Evolutionary conservation across 345 rosid species (phyloP), one percentile per base, ranked within the genome.

Genomic region (Acer negundo): DNA sequence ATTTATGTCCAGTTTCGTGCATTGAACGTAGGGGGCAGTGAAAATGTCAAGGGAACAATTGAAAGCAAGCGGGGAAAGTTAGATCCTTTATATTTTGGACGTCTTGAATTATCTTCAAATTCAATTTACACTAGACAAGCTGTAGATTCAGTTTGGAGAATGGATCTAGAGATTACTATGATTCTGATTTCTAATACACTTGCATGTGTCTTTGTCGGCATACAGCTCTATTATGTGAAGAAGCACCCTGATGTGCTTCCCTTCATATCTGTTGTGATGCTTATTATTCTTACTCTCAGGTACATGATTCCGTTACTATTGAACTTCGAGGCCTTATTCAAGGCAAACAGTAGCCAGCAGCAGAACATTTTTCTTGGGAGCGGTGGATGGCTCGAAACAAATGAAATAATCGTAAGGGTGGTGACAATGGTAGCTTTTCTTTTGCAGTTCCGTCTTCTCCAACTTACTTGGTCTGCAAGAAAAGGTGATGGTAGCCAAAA

Each of bases 361-460:
- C 93, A 83, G 80, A 87, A 82, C 82, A 56, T 87, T 78, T 86
- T 93, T 80, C 88, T 91, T 20, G 89, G 84, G 62, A 88, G 85
- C 42, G 92, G 91, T 69, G 91, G 92, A 70, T 92, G 98, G 99
- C 88, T 95, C 6, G 94, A 93, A 84, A 90, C 87, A 65, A 91
- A 95, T 73, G 94, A 95, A 82, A 93, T 93, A 75, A 80, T 90
- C 22, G 97, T 93, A 24, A 82, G 98, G 82, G 85, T 87, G 72
- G 93, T 92, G 40, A 93, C 93, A 6, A 86, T 95, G 93, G 79
- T 92, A 63, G 99, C 96, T 69, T 92, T 93, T 80, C 91, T 95
- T 84, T 81, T 95, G 76, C 89, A 92, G 80, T 93, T 91, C 46
- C 88, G 90, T 56, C 87, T 95, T 81, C 92, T 95, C 77, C 97